phyloP scores from a whole-genome alignment of 306 rosid species.

The Dalbergia oliveri region DNA sequence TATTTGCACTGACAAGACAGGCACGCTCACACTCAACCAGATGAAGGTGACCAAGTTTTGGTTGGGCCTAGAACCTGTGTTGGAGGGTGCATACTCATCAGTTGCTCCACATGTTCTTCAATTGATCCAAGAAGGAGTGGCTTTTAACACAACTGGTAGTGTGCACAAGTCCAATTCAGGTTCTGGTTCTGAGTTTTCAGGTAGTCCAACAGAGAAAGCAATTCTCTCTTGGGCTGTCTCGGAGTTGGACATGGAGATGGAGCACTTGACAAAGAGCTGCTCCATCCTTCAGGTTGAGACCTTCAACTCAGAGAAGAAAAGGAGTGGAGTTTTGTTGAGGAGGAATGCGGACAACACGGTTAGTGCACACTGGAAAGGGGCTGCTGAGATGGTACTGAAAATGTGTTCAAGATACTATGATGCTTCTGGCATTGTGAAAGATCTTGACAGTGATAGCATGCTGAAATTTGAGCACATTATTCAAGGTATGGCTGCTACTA shows the following conservation, averaged over 20 bases:
- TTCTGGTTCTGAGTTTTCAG: slow-evolving; percentile 45
- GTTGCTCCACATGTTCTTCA: slow-evolving; percentile 43
- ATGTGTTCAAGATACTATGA: slow-evolving; percentile 49
- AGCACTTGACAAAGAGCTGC: slow-evolving; percentile 30
- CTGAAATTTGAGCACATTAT: slow-evolving; percentile 30
- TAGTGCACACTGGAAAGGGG: slow-evolving; percentile 50
- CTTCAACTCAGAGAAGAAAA: slow-evolving; percentile 50
- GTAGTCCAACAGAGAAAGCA: slow-evolving; percentile 52
- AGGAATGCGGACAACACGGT: slow-evolving; percentile 38
- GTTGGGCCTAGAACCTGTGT: slow-evolving; percentile 39
- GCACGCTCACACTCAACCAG: slow-evolving; percentile 51
- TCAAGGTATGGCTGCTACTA: slow-evolving; percentile 52
- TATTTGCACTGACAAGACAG: slow-evolving; percentile 56
- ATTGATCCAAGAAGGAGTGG: slow-evolving; percentile 50
- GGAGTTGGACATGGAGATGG: slow-evolving; percentile 49
- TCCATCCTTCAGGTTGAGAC: slow-evolving; percentile 48
- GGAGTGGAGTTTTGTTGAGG: slow-evolving; percentile 46
- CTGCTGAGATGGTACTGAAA: slow-evolving; percentile 52
- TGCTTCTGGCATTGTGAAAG: slow-evolving; percentile 34
- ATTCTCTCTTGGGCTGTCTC: slow-evolving; percentile 45
- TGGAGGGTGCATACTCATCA: background rate
- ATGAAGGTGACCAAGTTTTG: slow-evolving; percentile 55
- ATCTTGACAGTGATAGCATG: slow-evolving; percentile 36
- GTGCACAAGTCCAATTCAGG: slow-evolving; percentile 31
- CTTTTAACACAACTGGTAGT: slow-evolving; percentile 48